These are phyloP conservation scores for Xylaria sp. DNA, from an alignment of 2,329 filamentous ascomycete genomes.

Conservation along the genomic window DNA sequence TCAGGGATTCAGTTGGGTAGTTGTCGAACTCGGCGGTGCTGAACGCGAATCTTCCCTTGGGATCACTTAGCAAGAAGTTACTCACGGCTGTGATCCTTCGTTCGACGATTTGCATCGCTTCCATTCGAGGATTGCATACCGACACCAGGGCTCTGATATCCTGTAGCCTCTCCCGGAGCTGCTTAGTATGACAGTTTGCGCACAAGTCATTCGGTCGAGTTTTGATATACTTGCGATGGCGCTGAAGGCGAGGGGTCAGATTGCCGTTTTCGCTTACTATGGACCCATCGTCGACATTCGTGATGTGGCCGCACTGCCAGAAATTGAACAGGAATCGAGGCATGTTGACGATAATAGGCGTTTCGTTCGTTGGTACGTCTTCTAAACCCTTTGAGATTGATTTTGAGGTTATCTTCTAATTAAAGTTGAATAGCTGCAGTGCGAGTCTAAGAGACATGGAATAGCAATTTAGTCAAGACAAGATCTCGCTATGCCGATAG, in stretches of 20 bases:
- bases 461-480: too few relatives aligned
- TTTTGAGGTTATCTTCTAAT: background rate
- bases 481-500: too few relatives aligned
- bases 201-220: background rate
- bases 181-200: background rate
- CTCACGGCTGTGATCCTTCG: background rate
- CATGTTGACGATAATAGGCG: background rate
- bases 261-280: background rate
- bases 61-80: background rate
- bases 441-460: too few relatives aligned
- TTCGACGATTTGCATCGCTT: background rate
- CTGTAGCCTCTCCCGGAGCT: background rate
- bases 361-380: background rate
- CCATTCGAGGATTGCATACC: background rate
- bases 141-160: background rate
- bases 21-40: background rate
- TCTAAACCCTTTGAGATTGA: background rate
- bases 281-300: background rate
- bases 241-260: background rate
- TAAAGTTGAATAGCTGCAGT: background rate
- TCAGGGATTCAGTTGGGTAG: background rate
- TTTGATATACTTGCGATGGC: background rate
- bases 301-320: slow-evolving; percentile 31
- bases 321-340: background rate
- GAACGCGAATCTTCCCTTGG: background rate